These are phyloP conservation scores for Rutidosis leptorrhynchoides DNA, from an alignment of 129 eudicot genomes.

Conservation along the genomic window DNA sequence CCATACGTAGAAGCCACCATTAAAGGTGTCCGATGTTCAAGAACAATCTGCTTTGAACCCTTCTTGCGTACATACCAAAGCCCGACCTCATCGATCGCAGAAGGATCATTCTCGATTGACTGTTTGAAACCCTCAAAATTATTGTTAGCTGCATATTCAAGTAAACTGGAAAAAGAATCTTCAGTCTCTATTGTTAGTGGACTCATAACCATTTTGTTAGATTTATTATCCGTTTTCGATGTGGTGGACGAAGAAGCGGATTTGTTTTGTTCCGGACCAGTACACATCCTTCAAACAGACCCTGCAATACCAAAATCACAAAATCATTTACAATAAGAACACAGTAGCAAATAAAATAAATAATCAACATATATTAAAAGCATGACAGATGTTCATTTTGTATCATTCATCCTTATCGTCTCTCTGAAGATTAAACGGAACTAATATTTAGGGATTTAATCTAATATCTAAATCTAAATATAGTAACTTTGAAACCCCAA, in stretches of 20 bases:
- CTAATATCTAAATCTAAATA: no score
- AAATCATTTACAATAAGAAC: neutral
- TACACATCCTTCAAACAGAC: slow-evolving; percentile 52
- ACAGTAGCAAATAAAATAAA: neutral
- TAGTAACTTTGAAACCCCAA: neutral
- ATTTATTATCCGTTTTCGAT: slow-evolving; percentile 15
- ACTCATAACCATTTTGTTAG: slow-evolving; percentile 39
- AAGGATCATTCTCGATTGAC: slow-evolving; percentile 44
- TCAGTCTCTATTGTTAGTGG: slow-evolving; percentile 51
- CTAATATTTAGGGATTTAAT: no score
- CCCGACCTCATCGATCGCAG: slow-evolving; percentile 62
- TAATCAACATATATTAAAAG: neutral
- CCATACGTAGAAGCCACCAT: slow-evolving; percentile 97
- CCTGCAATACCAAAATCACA: slow-evolving; percentile 14
- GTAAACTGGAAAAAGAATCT: slow-evolving; percentile 63
- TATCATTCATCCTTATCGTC: no score
- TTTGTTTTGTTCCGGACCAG: slow-evolving; percentile 47
- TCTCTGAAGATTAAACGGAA: no score
- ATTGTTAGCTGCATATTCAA: slow-evolving; percentile 75
- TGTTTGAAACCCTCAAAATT: slow-evolving; percentile 60
- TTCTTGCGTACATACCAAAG: slow-evolving; percentile 74
- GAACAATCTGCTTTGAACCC: slow-evolving; percentile 60
- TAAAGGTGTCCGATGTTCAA: slow-evolving; percentile 68
- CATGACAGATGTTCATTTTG: no score
- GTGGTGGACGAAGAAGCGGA: slow-evolving; percentile 22